Percentiles rank a stretch among this genome's conserved stretches.
Evolutionary conservation across 495 filamentous ascomycete species (phyloP).

Genomic region (Trichoderma gamsii): DNA sequence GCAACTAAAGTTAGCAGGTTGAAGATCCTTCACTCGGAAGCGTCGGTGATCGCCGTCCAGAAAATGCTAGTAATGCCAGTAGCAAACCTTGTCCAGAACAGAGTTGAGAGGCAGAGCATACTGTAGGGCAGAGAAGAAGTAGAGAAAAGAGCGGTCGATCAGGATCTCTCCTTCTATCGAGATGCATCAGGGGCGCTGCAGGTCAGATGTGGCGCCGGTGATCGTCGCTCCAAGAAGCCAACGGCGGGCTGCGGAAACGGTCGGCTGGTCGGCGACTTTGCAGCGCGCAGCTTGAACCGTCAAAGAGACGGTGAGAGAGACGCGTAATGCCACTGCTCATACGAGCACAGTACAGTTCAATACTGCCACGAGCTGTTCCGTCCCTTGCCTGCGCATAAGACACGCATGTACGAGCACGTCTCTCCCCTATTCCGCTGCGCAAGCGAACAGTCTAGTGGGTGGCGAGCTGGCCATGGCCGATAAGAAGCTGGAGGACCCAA

Average conservation of each 20-base stretch:
- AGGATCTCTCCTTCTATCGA: not conserved
- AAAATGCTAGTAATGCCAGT: not conserved
- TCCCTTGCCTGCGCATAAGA: slow-evolving; percentile 11
- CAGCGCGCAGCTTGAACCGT: not conserved
- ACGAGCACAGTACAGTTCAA: not conserved
- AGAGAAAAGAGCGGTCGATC: slow-evolving; percentile 5
- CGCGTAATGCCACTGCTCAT: not conserved
- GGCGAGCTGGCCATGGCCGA: not conserved
- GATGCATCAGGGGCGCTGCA: slow-evolving; percentile 9
- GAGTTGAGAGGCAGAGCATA: not conserved
- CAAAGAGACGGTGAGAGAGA: slow-evolving; percentile 1
- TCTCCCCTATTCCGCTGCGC: slow-evolving; percentile 2
- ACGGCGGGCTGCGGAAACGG: slow-evolving; percentile 3
- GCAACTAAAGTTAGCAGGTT: not conserved
- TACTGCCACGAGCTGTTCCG: not conserved
- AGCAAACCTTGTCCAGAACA: not conserved
- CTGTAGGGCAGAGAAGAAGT: not conserved
- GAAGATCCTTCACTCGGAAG: not conserved
- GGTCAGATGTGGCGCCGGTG: not conserved
- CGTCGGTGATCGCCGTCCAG: not conserved
- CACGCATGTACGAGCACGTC: not conserved
- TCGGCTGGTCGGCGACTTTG: not conserved
- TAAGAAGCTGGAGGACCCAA: not conserved
- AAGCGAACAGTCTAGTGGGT: not conserved
- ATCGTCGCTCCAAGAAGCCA: not conserved